A percentile compares a stretch with the other conserved stretches of the same genome.
phyloP scores from a whole-genome alignment of 352 stramenopile genomes.

The Phytopythium ostracodes region DNA sequence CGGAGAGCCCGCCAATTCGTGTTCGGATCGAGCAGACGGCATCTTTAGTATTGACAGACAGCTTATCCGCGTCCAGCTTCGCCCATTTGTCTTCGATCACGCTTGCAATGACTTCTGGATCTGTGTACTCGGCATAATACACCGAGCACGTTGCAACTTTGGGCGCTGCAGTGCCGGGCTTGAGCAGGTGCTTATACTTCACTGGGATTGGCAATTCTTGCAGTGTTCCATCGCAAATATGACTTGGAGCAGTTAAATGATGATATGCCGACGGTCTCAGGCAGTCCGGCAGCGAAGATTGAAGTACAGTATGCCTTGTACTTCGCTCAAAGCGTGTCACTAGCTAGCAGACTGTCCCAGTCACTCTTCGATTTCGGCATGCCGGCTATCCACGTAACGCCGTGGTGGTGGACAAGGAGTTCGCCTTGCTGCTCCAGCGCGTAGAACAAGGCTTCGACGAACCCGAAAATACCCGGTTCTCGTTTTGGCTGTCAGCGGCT shows the following conservation, averaged over 20 bases:
- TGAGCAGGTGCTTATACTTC: constrained; percentile 15
- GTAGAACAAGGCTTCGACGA: constrained; percentile 16
- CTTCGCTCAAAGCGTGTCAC: not conserved
- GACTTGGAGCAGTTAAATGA: no score
- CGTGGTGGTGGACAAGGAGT: constrained; percentile 20
- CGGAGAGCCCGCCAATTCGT: constrained; percentile 12
- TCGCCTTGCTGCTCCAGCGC: constrained; percentile 18
- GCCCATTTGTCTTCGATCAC: constrained; percentile 7
- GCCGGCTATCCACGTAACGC: constrained; percentile 18
- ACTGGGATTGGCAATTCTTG: constrained; percentile 7
- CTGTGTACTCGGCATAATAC: constrained; percentile 5
- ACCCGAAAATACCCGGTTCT: constrained; percentile 16
- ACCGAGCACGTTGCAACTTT: constrained; percentile 5
- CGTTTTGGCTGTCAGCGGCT: constrained; percentile 14
- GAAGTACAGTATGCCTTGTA: constrained; percentile 22
- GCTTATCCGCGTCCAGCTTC: constrained; percentile 9
- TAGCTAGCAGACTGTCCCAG: constrained; percentile 13
- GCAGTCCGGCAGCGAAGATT: constrained; percentile 16
- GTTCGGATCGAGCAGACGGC: constrained; percentile 8
- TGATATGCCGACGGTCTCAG: no score
- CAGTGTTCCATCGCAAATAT: no score
- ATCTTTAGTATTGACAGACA: constrained; percentile 1
- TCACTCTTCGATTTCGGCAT: constrained; percentile 18
- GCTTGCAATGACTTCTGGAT: constrained; percentile 5
- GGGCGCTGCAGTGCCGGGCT: not conserved